Evolutionary conservation across 169 alveolate genomes (phyloP).

Genomic region (Plasmodium coatneyi): DNA sequence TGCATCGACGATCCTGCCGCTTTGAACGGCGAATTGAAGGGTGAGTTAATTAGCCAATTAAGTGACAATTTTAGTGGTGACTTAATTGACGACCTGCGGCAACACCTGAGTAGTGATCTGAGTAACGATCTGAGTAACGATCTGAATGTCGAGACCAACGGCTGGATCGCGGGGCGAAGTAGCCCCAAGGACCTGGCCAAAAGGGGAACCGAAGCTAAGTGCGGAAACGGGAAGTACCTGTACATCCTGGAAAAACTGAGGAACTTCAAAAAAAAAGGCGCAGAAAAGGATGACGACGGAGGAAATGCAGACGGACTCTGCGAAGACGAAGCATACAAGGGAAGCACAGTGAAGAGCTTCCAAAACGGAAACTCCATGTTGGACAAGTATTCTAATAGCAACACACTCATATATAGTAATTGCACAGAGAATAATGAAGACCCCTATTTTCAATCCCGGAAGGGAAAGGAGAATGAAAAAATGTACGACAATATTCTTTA

Average conservation of each 20-base stretch:
- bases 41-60: neutral
- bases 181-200: neutral
- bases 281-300: neutral
- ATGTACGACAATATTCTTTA: slow-evolving; percentile 10
- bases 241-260: slow-evolving; percentile 15
- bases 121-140: neutral
- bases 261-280: neutral
- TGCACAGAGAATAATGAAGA: neutral
- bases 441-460: neutral
- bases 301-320: neutral
- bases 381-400: slow-evolving; percentile 22
- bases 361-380: neutral
- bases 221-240: neutral
- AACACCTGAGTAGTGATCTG: neutral
- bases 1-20: neutral
- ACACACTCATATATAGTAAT: slow-evolving; percentile 10
- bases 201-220: neutral
- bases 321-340: neutral
- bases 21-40: neutral
- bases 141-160: neutral
- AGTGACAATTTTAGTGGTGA: neutral
- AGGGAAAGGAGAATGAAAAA: slow-evolving; percentile 7
- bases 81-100: neutral
- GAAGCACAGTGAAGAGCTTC: slow-evolving; percentile 6
- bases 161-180: neutral